Base-by-base conservation (phyloP, 2,329 filamentous ascomycete genomes). In the Aspergillus ibericus region DNA sequence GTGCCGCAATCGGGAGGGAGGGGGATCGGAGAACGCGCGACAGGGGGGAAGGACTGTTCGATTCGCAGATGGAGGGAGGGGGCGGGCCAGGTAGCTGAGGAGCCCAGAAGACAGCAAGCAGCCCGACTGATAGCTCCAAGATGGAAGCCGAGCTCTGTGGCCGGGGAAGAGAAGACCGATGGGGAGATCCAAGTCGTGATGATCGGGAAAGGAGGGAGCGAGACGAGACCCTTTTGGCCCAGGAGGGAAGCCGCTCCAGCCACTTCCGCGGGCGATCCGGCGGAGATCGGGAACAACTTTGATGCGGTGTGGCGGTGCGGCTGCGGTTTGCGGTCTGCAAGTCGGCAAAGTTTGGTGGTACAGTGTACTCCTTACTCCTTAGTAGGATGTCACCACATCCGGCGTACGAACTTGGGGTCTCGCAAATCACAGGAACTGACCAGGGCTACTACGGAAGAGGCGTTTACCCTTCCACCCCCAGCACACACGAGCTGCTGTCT, bases 261-360 rank as follows among this genome's bases (percentile, higher is more conserved):
- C 66, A 70, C 67, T 68, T 69, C 68, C 69, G 68, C 65, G 57
- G 70, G 63, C 62, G 69, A 72, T 71, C 64, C 68, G 66, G 55
- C 54, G 59, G 52, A 63, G 54, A 58, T 59, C 58, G 60, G 63
- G 71, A 69, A 56, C 38, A 71, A 71, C 49, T 32, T 69, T 73
- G 62, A 66, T 69, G 63, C 71, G 70, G 1, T 63, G 70, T 70
- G 70, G 71, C 70, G 65, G 65, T 69, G 68, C 64, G 56, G 34
- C 18, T 42, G 38, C 20, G 3, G 22, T 25, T n/a, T n/a, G n/a
- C n/a, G n/a, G n/a, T n/a, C n/a, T n/a, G n/a, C 22, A 25, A 25
- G 22, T 25, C 22, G n/a, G n/a, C n/a, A n/a, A n/a, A n/a, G n/a
- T n/a, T n/a, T n/a, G n/a, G n/a, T n/a, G n/a, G n/a, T n/a, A n/a